A percentile compares a stretch with the other conserved stretches of the same genome.
Evolutionary conservation across 2,329 filamentous ascomycete species (phyloP).

Genomic region (Cryphonectria parasitica): DNA sequence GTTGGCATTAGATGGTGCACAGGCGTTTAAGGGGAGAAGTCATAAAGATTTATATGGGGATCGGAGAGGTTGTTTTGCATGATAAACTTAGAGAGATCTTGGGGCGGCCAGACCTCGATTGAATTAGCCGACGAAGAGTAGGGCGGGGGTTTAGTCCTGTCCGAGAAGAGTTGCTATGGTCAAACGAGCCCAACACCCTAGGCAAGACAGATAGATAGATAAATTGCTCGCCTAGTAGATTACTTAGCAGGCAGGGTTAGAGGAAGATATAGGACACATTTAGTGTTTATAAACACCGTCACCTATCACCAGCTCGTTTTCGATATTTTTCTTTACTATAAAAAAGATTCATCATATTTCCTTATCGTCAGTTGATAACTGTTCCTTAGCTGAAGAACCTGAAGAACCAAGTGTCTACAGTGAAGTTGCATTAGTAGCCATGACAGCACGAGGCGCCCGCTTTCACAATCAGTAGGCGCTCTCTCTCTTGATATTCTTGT

Average conservation of each 20-base stretch:
- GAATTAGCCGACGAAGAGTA: background rate
- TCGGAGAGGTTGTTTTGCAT: background rate
- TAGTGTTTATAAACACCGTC: background rate
- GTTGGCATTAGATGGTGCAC: conserved; percentile 10
- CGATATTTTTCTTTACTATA: too few species aligned
- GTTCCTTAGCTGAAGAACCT: background rate
- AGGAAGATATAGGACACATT: background rate
- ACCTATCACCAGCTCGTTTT: background rate
- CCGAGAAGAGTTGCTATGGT: background rate
- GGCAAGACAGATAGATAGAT: background rate
- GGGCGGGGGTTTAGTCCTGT: background rate
- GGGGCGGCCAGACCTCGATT: background rate
- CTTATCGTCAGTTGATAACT: background rate
- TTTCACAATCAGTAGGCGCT: background rate
- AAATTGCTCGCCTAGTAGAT: background rate
- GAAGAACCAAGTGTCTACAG: background rate
- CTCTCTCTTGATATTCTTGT: background rate
- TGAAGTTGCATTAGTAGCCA: background rate
- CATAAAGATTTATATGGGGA: background rate
- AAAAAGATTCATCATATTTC: background rate
- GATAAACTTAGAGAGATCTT: background rate
- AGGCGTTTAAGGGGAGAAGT: background rate
- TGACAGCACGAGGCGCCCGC: background rate
- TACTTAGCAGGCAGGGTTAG: background rate
- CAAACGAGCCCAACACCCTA: background rate